Evolutionary conservation across 192 early-diverging fungal genomes (phyloP).

Genomic region (Blastocladiella britannica): DNA sequence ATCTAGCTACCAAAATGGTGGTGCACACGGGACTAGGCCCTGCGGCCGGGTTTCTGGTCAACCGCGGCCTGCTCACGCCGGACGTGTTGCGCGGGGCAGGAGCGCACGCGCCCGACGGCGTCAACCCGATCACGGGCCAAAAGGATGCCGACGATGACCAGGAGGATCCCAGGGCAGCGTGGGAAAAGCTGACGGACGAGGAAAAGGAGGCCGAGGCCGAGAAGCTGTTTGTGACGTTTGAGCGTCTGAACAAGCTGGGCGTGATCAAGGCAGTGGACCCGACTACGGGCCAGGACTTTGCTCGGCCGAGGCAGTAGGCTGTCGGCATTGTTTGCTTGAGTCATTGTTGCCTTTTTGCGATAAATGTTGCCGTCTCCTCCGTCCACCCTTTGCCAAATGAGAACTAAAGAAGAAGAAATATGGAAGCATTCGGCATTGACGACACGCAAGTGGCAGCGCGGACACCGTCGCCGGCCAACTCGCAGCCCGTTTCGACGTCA

Average conservation of each 20-base stretch:
- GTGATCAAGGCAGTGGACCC: conserved; percentile 64
- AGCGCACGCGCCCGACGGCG: conserved; percentile 1
- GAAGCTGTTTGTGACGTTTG: conserved; percentile 79
- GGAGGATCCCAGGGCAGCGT: conserved; percentile 2
- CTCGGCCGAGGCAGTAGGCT: too few relatives aligned
- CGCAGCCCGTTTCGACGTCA: too few relatives aligned
- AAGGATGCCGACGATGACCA: conserved; percentile 18
- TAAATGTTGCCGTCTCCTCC: too few relatives aligned
- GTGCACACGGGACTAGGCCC: conserved; percentile 29
- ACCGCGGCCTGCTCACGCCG: conserved; percentile 11
- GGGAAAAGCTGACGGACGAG: conserved; percentile 65
- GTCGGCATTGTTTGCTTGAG: too few relatives aligned
- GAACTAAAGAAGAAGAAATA: too few relatives aligned
- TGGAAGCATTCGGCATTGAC: too few relatives aligned
- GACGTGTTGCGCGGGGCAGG: neutral
- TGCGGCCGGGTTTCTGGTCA: conserved; percentile 30
- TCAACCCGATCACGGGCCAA: conserved; percentile 86
- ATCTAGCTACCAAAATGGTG: conserved; percentile 21
- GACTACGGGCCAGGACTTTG: neutral
- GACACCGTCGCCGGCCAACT: too few relatives aligned
- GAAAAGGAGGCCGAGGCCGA: conserved; percentile 92
- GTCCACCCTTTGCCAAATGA: too few relatives aligned
- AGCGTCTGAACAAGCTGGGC: conserved; percentile 76
- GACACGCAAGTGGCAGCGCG: too few relatives aligned
- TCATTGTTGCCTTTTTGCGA: too few relatives aligned